Conservation (phyloP, 345 rosid genomes). For the Arabis alpina region DNA sequence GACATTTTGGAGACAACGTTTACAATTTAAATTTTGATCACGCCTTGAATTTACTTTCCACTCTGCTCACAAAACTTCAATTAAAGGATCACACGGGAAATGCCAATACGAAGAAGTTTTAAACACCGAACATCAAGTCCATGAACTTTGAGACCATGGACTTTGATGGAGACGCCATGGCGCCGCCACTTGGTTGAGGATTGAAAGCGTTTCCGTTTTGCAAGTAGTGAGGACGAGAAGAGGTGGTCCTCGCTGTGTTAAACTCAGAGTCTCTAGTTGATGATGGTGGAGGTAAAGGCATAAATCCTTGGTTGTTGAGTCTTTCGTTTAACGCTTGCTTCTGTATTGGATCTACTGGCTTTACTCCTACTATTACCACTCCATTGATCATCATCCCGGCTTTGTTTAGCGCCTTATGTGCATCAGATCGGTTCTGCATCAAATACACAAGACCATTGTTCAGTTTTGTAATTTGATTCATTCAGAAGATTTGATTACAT, state of each 20-base stretch:
- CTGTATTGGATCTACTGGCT: conserved; percentile 86
- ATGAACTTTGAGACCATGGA: conserved; percentile 78
- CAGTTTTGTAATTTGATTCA: background rate
- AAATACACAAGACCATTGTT: conserved; percentile 31
- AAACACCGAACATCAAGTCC: conserved; percentile 80
- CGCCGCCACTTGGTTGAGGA: conserved; percentile 60
- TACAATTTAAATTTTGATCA: conserved; percentile 26
- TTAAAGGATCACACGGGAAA: conserved; percentile 5
- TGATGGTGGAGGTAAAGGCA: conserved; percentile 70
- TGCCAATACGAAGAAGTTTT: conserved; percentile 26
- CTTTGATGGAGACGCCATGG: conserved; percentile 84
- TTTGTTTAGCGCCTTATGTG: conserved; percentile 89
- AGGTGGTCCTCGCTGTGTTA: conserved; percentile 47
- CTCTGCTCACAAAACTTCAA: conserved; percentile 25
- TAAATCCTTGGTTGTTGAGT: conserved; percentile 77
- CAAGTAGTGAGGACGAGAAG: conserved; percentile 59
- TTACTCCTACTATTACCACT: conserved; percentile 83
- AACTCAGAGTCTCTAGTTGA: conserved; percentile 52
- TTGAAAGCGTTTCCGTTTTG: conserved; percentile 66
- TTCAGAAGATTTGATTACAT: background rate
- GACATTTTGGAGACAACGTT: background rate
- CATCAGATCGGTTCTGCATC: conserved; percentile 81
- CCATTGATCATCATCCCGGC: conserved; percentile 86
- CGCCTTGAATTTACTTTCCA: conserved; percentile 33
- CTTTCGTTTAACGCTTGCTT: conserved; percentile 73